Evolutionary conservation across 257 asterid species (phyloP), one percentile per base, ranked within the genome.

Genomic region (Solanum chmielewskii): DNA sequence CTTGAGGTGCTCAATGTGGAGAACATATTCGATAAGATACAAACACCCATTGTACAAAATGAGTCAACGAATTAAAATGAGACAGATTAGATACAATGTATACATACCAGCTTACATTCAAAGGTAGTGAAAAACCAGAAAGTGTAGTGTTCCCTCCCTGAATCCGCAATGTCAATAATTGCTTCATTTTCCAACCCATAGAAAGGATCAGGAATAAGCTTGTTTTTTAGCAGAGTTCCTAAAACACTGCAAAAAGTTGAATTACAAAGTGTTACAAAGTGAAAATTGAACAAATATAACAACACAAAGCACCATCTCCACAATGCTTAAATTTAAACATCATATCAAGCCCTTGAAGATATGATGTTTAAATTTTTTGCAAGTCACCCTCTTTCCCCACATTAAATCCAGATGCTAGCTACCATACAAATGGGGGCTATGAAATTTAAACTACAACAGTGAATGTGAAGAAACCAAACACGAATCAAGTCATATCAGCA

Each of bases 51-150:
- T 5, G 4, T 27, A 47, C 44, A 16, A 80, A 80, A 9, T 11
- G 85, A 29, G 3, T 64, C 41, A 16, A 27, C 7, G 5, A 10
- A 47, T 27, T 42, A 39, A 47, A 78, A 31, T 80, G 42, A 80
- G 60, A 80, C 44, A 18, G 85, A 47, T 45, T 1, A 83, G 29
- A 23, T 25, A 71, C 21, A 49, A 49, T 52, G 7, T 66, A 27
- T 44, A 86, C 96, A 82, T 94, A 96, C 98, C 98, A 92, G 90
- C 88, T 94, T 93, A 90, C 96, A 94, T 31, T 95, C 91, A 71
- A 97, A 97, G 16, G 90, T 92, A 1, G 94, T 94, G 91, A 93
- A 96, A 93, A 95, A 97, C 99, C 99, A 97, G 96, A 95, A 95
- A 77, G 99, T 95, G 90, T 95, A 97, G 88, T 95, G 89, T 41